Evolutionary conservation across 306 rosid genomes (phyloP), one percentile per base, ranked within the genome.

Genomic region (Cucumis hystrix): DNA sequence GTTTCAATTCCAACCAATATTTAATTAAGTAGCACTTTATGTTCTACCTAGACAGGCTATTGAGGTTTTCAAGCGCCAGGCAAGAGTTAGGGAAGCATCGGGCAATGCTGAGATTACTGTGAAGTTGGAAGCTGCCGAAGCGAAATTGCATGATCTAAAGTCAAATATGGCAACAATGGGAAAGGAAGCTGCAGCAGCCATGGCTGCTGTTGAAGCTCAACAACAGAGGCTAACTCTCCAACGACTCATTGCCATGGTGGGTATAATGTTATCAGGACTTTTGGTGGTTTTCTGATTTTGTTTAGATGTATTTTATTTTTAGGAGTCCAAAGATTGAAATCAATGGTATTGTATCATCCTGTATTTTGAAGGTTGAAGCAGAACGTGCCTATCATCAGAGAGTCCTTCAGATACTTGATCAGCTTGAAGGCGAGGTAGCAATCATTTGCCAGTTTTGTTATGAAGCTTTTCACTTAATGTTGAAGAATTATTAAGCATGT

Each of bases 181-280:
- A 76, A 95, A 95, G 93, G 98, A 95, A 85, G 98, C 98, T 20
- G 87, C 92, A 79, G 93, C 98, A 59, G 96, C 98, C 82, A 89
- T 95, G 98, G 87, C 97, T 54, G 98, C 98, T 83, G 97, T 95
- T 67, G 98, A 95, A 87, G 96, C 96, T 58, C 98, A 92, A 80
- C 98, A 95, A 76, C 98, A 95, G 87, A 90, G 98, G 82, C 75
- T 95, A 81, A 95, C 97, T 71, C 97, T 95, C 82, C 98, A 92
- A 82, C 92, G 98, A 82, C 91, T 95, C 78, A 90, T 92, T 83
- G 87, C 97, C 64, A 92, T 90, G 98, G 98, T 95, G 82, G 40
- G 80, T 51, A 70, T 61, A 80, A 64, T 82, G 80, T 17, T 58
- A 39, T 69, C 54, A 47, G 30, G 40, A 2, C 33, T 64, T 60